These are phyloP conservation scores for Ochetophila trinervis DNA, from an alignment of 306 rosid species.

Conservation along the genomic window DNA sequence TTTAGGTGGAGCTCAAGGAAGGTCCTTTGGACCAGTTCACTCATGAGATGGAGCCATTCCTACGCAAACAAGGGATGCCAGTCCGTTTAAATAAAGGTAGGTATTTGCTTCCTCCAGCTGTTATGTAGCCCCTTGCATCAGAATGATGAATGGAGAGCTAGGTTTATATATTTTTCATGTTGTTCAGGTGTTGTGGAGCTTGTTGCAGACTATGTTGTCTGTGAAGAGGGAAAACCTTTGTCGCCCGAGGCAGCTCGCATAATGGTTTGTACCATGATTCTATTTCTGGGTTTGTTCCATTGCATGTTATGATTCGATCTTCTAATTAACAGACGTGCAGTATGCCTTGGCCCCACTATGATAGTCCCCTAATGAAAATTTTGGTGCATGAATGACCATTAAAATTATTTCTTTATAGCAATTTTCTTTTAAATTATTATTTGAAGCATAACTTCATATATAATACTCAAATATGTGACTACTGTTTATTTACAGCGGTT, in stretches of 20 bases:
- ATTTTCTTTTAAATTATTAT: background rate
- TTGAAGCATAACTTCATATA: background rate
- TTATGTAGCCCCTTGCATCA: background rate
- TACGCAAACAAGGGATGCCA: constrained; percentile 95
- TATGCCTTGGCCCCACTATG: too few species aligned
- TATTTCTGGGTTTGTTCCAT: background rate
- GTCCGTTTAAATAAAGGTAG: constrained; percentile 91
- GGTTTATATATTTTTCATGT: background rate
- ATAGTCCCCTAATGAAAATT: too few species aligned
- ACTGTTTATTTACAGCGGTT: constrained; percentile 53
- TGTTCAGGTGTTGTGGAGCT: constrained; percentile 89
- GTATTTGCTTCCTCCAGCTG: constrained; percentile 1
- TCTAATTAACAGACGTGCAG: too few species aligned
- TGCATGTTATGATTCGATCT: too few species aligned
- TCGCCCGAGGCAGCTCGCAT: constrained; percentile 89
- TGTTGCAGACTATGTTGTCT: constrained; percentile 73
- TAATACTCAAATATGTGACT: constrained; percentile 10
- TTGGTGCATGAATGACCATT: too few species aligned
- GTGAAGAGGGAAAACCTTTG: constrained; percentile 88
- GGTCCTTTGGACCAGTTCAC: constrained; percentile 90
- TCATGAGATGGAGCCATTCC: constrained; percentile 97
- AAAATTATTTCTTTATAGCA: background rate
- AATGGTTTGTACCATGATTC: constrained; percentile 45
- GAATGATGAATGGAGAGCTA: background rate
- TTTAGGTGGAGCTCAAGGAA: constrained; percentile 87